A percentile compares a stretch with the other conserved stretches of the same genome.
phyloP scores from a whole-genome alignment of 441 rosid genomes.

The Erodium moschatum region DNA sequence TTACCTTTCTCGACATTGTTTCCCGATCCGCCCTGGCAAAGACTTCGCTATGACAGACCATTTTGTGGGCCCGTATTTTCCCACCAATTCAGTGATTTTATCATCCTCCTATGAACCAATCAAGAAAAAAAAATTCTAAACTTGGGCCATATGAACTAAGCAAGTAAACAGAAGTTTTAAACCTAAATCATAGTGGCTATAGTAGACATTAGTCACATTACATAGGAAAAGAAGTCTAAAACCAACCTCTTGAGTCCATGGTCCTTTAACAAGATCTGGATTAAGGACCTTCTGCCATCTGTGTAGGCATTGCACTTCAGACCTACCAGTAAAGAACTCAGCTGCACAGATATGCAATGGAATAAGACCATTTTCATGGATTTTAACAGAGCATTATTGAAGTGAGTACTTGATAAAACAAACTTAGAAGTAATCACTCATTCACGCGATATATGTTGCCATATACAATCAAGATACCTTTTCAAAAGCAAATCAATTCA shows the following conservation, averaged over 20 bases:
- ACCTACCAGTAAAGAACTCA: conserved; percentile 69
- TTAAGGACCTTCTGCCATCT: conserved; percentile 99
- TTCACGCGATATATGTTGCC: neutral
- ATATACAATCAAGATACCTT: neutral
- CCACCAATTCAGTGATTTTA: conserved; percentile 65
- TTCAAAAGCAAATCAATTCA: neutral
- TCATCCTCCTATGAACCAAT: conserved; percentile 69
- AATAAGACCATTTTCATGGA: conserved; percentile 13
- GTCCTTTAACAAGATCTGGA: conserved; percentile 95
- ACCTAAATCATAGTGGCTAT: too few species aligned
- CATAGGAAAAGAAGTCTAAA: conserved; percentile 16
- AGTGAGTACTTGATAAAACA: neutral
- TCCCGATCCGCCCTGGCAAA: conserved; percentile 95
- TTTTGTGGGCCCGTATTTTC: conserved; percentile 73
- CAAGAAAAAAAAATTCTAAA: conserved; percentile 14
- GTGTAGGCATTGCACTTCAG: conserved; percentile 95
- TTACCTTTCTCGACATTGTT: conserved; percentile 97
- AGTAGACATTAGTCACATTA: neutral
- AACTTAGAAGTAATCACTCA: neutral
- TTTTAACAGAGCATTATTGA: neutral
- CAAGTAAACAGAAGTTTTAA: conserved; percentile 3
- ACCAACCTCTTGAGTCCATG: conserved; percentile 93
- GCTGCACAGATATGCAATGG: conserved; percentile 43
- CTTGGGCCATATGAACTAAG: neutral
- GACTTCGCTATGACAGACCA: conserved; percentile 90